Evolutionary conservation across 495 filamentous ascomycete species (phyloP).

Genomic region (Penicillium goetzii): DNA sequence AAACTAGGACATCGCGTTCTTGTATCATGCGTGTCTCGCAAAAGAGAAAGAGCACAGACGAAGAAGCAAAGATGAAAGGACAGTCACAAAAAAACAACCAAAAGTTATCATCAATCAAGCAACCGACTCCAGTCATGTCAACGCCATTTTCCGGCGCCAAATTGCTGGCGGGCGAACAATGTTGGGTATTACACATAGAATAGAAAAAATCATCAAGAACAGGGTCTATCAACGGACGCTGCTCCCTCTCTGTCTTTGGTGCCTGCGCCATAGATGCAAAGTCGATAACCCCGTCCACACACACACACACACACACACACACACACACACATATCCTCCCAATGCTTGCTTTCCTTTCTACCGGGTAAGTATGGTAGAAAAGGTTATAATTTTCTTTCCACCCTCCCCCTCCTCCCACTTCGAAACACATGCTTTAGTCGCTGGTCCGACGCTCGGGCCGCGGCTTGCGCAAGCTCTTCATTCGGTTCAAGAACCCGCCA

Average conservation of each 20-base stretch:
- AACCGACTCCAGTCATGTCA: constrained; percentile 26
- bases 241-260: background rate
- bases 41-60: background rate
- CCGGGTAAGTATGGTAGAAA: background rate
- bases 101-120: constrained; percentile 12
- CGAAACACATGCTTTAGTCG: constrained; percentile 24
- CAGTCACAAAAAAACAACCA: constrained; percentile 16
- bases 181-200: constrained; percentile 37
- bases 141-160: constrained; percentile 31
- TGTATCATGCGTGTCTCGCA: background rate
- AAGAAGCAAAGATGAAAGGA: constrained; percentile 2
- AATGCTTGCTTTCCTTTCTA: background rate
- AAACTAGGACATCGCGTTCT: background rate
- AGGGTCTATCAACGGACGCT: constrained; percentile 3
- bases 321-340: background rate
- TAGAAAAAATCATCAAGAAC: constrained; percentile 24
- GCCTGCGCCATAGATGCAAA: constrained; percentile 11
- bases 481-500: constrained; percentile 77
- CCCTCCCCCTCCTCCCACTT: background rate
- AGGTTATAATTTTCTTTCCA: background rate
- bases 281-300: constrained; percentile 3
- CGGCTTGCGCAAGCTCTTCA: constrained; percentile 79
- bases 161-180: constrained; percentile 26
- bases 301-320: background rate
- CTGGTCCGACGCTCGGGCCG: constrained; percentile 50